Evolutionary conservation across 805 yeast genomes (phyloP).

Genomic region (Kuraishia floccosa): DNA sequence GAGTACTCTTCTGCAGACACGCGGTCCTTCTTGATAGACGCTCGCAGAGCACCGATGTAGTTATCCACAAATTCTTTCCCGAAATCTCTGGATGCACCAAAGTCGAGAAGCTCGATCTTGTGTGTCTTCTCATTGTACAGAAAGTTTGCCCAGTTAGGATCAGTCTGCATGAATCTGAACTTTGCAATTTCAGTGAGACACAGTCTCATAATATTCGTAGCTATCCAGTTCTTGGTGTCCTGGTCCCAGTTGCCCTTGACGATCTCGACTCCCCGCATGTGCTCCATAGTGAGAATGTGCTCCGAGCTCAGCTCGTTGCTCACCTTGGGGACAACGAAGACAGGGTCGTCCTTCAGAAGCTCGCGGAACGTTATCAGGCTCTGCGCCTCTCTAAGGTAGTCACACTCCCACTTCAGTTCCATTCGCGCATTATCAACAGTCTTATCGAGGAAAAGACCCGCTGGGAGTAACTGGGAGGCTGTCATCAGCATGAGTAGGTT

Average conservation of each 20-base stretch:
- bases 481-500: slow-evolving; percentile 72
- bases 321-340: slow-evolving; percentile 73
- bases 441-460: slow-evolving; percentile 83
- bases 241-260: slow-evolving; percentile 69
- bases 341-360: slow-evolving; percentile 47
- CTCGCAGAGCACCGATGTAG: slow-evolving; percentile 63
- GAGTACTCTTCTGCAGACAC: slow-evolving; percentile 54
- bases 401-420: slow-evolving; percentile 97
- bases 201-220: slow-evolving; percentile 75
- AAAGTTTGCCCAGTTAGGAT: slow-evolving; percentile 99
- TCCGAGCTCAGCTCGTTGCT: slow-evolving; percentile 67
- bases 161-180: slow-evolving; percentile 93
- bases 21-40: slow-evolving; percentile 63
- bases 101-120: slow-evolving; percentile 80
- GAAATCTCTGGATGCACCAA: slow-evolving; percentile 89
- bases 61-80: slow-evolving; percentile 52
- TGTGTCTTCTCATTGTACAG: slow-evolving; percentile 62
- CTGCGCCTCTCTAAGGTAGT: slow-evolving; percentile 81
- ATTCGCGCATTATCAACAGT: slow-evolving; percentile 88
- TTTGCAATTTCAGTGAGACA: slow-evolving; percentile 78
- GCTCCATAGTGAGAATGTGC: slow-evolving; percentile 83
- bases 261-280: slow-evolving; percentile 74
- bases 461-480: slow-evolving; percentile 80
- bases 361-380: slow-evolving; percentile 59
- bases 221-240: slow-evolving; percentile 68